phyloP scores from a whole-genome alignment of 306 rosid species.

The Gillenia trifoliata region DNA sequence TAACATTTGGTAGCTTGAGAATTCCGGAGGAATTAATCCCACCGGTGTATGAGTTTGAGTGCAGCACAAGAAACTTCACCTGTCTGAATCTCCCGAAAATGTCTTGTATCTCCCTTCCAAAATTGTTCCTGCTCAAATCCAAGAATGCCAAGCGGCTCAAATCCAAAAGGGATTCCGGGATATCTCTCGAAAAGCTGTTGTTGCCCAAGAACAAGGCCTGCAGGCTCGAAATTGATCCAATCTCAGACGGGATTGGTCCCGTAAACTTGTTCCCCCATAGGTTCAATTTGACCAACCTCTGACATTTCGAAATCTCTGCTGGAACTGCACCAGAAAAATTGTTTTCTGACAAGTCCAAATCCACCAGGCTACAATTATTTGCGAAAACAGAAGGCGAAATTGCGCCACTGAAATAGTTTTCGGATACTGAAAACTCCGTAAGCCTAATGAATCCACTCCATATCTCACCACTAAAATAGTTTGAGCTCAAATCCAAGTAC shows the following conservation, averaged over 20 bases:
- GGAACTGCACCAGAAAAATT: conserved; percentile 51
- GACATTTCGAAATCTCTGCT: conserved; percentile 52
- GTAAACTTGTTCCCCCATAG: conserved; percentile 55
- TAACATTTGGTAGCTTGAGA: conserved; percentile 52
- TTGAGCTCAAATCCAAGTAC: conserved; percentile 84
- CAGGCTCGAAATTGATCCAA: conserved; percentile 54
- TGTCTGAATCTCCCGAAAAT: conserved; percentile 69
- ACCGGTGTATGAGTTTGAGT: conserved; percentile 58
- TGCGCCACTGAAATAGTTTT: conserved; percentile 51
- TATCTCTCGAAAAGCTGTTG: conserved; percentile 58
- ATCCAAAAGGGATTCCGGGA: conserved; percentile 57
- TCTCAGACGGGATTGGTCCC: conserved; percentile 61
- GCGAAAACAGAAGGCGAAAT: conserved; percentile 42
- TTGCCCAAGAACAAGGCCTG: conserved; percentile 58
- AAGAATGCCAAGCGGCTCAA: conserved; percentile 59
- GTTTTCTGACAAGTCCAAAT: conserved; percentile 70
- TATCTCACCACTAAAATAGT: conserved; percentile 50
- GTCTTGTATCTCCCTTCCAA: conserved; percentile 57
- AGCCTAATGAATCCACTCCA: conserved; percentile 64
- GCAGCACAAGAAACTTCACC: conserved; percentile 62
- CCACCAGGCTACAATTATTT: conserved; percentile 41
- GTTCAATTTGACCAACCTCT: conserved; percentile 41
- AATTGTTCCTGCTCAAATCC: conserved; percentile 78
- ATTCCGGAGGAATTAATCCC: conserved; percentile 70
- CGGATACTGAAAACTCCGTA: conserved; percentile 56